Evolutionary conservation across 306 rosid genomes (phyloP).

Genomic region (Vigna radiata): DNA sequence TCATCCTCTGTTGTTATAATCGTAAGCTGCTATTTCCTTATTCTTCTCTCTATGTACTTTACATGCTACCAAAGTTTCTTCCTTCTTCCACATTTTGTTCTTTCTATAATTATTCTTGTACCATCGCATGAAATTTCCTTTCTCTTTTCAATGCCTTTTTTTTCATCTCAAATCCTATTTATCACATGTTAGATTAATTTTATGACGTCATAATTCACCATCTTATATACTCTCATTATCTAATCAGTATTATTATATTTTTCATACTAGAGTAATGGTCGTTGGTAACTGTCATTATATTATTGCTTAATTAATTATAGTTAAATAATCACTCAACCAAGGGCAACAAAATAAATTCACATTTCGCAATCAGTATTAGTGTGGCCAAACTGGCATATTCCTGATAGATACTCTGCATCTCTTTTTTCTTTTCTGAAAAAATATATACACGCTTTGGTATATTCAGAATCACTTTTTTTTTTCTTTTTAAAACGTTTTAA

Average conservation of each 20-base stretch:
- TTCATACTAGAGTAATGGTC: no score
- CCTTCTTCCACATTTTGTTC: neutral
- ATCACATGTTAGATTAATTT: neutral
- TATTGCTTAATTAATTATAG: no score
- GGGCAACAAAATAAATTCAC: neutral
- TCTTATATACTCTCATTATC: no score
- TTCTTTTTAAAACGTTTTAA: neutral
- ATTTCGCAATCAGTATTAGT: neutral
- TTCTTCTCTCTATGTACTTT: neutral
- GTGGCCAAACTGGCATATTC: neutral
- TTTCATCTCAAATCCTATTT: neutral
- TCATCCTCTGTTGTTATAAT: neutral
- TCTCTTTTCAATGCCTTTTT: neutral
- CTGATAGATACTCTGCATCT: neutral
- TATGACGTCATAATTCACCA: neutral
- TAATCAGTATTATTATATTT: no score
- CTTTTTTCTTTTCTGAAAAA: neutral
- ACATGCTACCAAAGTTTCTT: neutral
- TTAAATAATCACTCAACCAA: neutral
- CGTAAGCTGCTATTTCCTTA: neutral
- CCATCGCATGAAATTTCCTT: conserved; percentile 1
- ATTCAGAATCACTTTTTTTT: neutral
- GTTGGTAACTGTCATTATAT: no score
- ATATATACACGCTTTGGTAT: neutral
- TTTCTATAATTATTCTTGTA: neutral